phyloP scores from a whole-genome alignment of 1,139 yeast genomes.

The Meyerozyma athensensis region DNA sequence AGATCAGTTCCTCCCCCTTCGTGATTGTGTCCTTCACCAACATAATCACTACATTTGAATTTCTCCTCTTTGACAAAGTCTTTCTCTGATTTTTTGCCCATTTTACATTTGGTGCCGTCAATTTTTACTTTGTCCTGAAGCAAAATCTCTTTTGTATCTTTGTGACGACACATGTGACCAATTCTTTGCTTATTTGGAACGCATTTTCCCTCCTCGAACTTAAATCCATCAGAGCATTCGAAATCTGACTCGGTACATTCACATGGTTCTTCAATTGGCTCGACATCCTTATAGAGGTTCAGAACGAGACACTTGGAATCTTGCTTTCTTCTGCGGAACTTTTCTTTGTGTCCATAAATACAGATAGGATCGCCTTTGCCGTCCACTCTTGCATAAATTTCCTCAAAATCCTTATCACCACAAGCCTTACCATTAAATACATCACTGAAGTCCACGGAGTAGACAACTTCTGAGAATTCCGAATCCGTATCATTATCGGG shows the following conservation, averaged over 20 bases:
- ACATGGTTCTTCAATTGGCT: conserved; percentile 55
- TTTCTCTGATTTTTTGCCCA: conserved; percentile 23
- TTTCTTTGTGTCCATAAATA: conserved; percentile 69
- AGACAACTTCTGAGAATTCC: conserved; percentile 21
- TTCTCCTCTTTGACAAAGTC: conserved; percentile 23
- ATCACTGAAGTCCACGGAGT: conserved; percentile 57
- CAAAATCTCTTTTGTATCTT: conserved; percentile 18
- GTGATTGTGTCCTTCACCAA: conserved; percentile 22
- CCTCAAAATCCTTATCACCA: conserved; percentile 55
- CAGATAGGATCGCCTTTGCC: conserved; percentile 52
- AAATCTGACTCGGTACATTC: conserved; percentile 61
- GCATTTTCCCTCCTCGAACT: conserved; percentile 43
- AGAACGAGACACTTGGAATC: conserved; percentile 67
- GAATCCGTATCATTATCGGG: conserved; percentile 12
- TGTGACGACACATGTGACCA: conserved; percentile 21
- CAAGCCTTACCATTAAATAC: conserved; percentile 56
- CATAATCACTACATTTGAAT: conserved; percentile 29
- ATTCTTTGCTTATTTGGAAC: conserved; percentile 42
- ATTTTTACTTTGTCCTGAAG: conserved; percentile 35
- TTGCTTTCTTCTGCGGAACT: conserved; percentile 62
- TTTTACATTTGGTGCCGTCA: conserved; percentile 47
- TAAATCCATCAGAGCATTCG: conserved; percentile 68
- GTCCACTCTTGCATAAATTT: conserved; percentile 53
- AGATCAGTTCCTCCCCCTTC: conserved; percentile 20
- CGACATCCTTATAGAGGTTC: conserved; percentile 54